These are phyloP conservation scores for Geotrichum restrictum DNA, from an alignment of 1,139 yeast species.

Conservation along the genomic window DNA sequence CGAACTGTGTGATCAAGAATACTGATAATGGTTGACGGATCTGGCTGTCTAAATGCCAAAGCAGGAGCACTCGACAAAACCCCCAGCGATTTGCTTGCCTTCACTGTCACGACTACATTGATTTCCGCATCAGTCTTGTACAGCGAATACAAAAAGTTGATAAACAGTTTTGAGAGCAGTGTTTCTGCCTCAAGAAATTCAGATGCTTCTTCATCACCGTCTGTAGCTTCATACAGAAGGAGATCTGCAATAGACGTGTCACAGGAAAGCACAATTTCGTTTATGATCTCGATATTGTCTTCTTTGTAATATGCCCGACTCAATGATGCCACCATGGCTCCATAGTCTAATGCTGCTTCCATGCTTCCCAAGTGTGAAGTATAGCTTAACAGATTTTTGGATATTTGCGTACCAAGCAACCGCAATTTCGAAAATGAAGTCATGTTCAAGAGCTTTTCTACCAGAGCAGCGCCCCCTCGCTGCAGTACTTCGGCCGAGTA, in stretches of 20 bases:
- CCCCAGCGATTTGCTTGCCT: constrained; percentile 26
- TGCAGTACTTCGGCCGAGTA: constrained; percentile 1
- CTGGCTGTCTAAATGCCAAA: neutral
- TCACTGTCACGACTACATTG: constrained; percentile 20
- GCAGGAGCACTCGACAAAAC: constrained; percentile 21
- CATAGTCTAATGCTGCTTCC: constrained; percentile 9
- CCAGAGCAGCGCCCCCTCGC: constrained; percentile 6
- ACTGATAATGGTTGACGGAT: neutral
- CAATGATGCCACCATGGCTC: neutral
- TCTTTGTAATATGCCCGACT: constrained; percentile 7
- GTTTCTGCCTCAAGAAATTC: constrained; percentile 7
- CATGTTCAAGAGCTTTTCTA: neutral
- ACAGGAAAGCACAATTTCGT: constrained; percentile 23
- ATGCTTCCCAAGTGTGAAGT: constrained; percentile 5
- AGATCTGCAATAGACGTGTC: constrained; percentile 21
- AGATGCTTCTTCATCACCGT: constrained; percentile 12
- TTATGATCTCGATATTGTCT: constrained; percentile 18
- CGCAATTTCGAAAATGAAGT: neutral
- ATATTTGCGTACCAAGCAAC: neutral
- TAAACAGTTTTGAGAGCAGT: constrained; percentile 11
- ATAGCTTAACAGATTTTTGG: neutral
- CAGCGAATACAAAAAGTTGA: constrained; percentile 14
- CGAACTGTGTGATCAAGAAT: constrained; percentile 5
- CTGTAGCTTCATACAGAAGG: constrained; percentile 1
- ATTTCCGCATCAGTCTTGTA: constrained; percentile 4